A percentile compares a stretch with the other conserved stretches of the same genome.
Conservation (phyloP, 2,329 filamentous ascomycete species). For the Colletotrichum cereale region DNA sequence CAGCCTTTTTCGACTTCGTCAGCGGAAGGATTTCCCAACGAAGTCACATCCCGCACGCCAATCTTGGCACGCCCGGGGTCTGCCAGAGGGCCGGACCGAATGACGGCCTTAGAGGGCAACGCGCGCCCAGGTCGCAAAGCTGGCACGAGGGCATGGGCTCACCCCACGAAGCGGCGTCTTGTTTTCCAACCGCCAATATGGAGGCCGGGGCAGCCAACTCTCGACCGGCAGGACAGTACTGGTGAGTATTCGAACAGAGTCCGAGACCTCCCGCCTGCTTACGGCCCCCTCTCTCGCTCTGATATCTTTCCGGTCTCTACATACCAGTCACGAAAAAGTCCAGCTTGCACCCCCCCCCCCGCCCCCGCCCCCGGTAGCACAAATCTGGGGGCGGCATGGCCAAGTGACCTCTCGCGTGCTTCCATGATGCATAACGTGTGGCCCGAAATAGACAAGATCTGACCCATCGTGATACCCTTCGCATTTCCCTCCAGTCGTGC, state of each 20-base stretch:
- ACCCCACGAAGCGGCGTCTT: background rate
- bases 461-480: conserved; percentile 22
- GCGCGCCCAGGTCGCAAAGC: background rate
- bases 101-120: conserved; percentile 11
- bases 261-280: conserved; percentile 19
- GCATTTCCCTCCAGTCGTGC: conserved; percentile 9
- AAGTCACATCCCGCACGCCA: conserved; percentile 23
- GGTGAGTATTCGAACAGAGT: background rate
- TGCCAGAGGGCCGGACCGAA: conserved; percentile 20
- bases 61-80: background rate
- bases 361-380: background rate
- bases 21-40: conserved; percentile 29
- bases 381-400: conserved; percentile 16
- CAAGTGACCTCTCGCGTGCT: conserved; percentile 30
- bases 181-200: background rate
- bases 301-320: conserved; percentile 6
- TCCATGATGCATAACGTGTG: background rate
- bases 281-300: conserved; percentile 5
- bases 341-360: background rate
- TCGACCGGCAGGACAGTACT: background rate
- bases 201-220: background rate
- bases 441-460: conserved; percentile 30
- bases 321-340: conserved; percentile 3
- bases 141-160: background rate
- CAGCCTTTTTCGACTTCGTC: conserved; percentile 1